Percentiles rank a stretch among this genome's conserved stretches.
Conservation (phyloP, 2,329 filamentous ascomycete species). For the Thermothelomyces thermophilus region DNA sequence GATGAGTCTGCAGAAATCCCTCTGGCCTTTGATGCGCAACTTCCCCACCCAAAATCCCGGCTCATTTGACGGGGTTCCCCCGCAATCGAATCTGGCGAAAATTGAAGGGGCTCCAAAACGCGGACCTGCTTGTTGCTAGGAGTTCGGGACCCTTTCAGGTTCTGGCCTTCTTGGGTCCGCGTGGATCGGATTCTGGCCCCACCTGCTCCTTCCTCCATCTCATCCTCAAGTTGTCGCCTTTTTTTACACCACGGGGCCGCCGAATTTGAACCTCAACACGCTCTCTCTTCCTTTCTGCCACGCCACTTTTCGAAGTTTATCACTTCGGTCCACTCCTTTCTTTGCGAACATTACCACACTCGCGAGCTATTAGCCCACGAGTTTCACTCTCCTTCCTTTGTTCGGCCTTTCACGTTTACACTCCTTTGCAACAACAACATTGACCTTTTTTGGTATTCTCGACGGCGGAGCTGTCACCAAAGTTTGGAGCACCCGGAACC, state of each 20-base stretch:
- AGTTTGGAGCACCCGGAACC: constrained; percentile 15
- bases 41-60: not conserved
- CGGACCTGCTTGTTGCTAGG: constrained; percentile 19
- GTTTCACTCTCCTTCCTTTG: constrained; percentile 1
- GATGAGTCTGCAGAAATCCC: not conserved
- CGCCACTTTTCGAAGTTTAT: constrained; percentile 16
- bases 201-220: constrained; percentile 10
- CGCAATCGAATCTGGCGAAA: constrained; percentile 10
- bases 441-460: constrained; percentile 17
- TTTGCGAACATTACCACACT: constrained; percentile 2
- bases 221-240: constrained; percentile 1
- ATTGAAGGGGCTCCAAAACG: constrained; percentile 20
- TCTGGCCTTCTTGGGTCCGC: constrained; percentile 11
- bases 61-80: constrained; percentile 7
- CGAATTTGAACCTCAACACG: constrained; percentile 19
- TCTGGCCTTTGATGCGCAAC: not conserved
- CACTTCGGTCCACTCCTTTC: constrained; percentile 24
- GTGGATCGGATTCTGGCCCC: constrained; percentile 16
- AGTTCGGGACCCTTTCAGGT: constrained; percentile 8
- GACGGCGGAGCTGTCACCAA: constrained; percentile 21
- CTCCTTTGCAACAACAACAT: no score
- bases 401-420: not conserved
- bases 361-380: constrained; percentile 3
- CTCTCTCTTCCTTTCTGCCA: constrained; percentile 10
- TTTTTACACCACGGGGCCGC: constrained; percentile 16